A percentile compares a stretch with the other conserved stretches of the same genome.
Conservation (phyloP, 2,329 filamentous ascomycete species). For the Pestalotiopsis sp. region DNA sequence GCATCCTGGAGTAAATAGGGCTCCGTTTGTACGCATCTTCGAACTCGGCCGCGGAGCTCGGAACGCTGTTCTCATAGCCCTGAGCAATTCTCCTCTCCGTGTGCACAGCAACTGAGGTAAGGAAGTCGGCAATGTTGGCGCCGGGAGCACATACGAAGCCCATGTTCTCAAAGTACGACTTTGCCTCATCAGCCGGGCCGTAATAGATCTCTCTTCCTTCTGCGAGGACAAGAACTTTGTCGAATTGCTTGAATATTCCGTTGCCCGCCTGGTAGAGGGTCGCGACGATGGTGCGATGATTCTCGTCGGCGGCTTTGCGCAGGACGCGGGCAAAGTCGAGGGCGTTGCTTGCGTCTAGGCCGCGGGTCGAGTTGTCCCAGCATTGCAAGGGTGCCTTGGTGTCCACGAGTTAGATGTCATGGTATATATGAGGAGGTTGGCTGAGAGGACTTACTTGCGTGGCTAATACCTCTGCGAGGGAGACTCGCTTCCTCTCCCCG, state of each 20-base stretch:
- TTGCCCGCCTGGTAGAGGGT: conserved; percentile 74
- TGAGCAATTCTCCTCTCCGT: conserved; percentile 63
- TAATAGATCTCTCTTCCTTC: conserved; percentile 68
- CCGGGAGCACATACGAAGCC: conserved; percentile 57
- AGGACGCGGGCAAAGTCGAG: conserved; percentile 70
- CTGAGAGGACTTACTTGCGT: not conserved
- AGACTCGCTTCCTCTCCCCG: conserved; percentile 74
- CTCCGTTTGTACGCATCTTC: conserved; percentile 46
- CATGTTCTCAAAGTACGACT: conserved; percentile 67
- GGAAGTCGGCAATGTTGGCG: conserved; percentile 68
- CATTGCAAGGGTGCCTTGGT: conserved; percentile 60
- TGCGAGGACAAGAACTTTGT: conserved; percentile 78
- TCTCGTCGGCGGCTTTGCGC: conserved; percentile 68
- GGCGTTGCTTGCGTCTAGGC: conserved; percentile 73
- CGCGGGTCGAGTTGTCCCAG: conserved; percentile 76
- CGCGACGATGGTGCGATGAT: conserved; percentile 67
- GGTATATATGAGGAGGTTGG: not conserved
- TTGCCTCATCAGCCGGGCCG: conserved; percentile 62
- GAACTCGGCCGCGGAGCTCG: conserved; percentile 65
- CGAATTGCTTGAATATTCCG: conserved; percentile 68
- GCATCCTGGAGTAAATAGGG: conserved; percentile 29
- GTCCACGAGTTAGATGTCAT: conserved; percentile 30
- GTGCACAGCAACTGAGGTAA: conserved; percentile 68
- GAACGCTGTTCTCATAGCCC: conserved; percentile 59
- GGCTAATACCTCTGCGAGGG: conserved; percentile 68